Conservation (phyloP, 768 basidiomycete species). For the Leccinum obscurum region DNA sequence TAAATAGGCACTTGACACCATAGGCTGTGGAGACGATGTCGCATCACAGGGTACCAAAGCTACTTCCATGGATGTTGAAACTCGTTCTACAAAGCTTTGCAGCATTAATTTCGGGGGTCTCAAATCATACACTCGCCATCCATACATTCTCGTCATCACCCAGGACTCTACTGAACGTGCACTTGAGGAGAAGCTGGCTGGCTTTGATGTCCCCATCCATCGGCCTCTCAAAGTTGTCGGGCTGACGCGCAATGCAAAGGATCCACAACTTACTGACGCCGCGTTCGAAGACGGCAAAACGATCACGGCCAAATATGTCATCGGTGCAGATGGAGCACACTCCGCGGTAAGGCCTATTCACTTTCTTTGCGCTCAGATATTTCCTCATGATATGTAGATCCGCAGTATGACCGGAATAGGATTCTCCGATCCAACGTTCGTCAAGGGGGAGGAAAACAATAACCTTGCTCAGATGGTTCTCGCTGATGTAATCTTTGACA, state of each 20-base stretch:
- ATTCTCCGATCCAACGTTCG: conserved; percentile 45
- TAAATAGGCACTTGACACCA: conserved; percentile 44
- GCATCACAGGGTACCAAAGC: conserved; percentile 40
- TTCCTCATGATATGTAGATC: conserved; percentile 31
- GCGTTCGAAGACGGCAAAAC: conserved; percentile 46
- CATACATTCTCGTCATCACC: conserved; percentile 43
- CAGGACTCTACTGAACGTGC: conserved; percentile 47
- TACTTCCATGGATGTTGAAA: conserved; percentile 27
- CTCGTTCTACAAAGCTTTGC: conserved; percentile 31
- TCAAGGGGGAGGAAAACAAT: conserved; percentile 24
- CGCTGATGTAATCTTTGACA: conserved; percentile 45
- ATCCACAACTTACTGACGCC: conserved; percentile 37
- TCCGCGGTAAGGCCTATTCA: conserved; percentile 39
- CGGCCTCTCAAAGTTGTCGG: conserved; percentile 42
- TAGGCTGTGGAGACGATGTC: conserved; percentile 39
- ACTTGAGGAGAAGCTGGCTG: conserved; percentile 36
- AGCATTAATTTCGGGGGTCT: conserved; percentile 36
- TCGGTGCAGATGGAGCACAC: conserved; percentile 52
- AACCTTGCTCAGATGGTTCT: conserved; percentile 42
- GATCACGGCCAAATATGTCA: conserved; percentile 45
- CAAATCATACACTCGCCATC: conserved; percentile 42
- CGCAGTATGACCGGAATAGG: conserved; percentile 41
- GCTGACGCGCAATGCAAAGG: conserved; percentile 32
- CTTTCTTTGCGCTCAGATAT: not conserved
- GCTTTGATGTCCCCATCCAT: conserved; percentile 34